Evolutionary conservation across 2,329 filamentous ascomycete genomes (phyloP), one percentile per base, ranked within the genome.

Genomic region (Pezizomycotina sp.): DNA sequence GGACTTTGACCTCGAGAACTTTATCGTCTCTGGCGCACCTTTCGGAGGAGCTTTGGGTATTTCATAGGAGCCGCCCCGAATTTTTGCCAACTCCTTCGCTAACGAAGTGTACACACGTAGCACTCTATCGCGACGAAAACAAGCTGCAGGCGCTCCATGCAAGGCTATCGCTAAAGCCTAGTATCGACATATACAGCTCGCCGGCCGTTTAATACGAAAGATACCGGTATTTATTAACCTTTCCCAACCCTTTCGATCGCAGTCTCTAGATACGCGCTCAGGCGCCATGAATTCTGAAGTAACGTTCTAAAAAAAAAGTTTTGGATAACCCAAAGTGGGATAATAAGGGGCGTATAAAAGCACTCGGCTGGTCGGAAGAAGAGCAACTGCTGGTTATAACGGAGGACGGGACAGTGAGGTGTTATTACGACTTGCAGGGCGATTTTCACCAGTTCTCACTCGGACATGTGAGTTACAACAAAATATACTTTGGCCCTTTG

Each of bases 391-490:
- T 98, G 3, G 77, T 93, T 0, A 74, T 95, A 33, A 81, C 83
- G 6, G 71, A 78, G 34, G 86, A 98, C 53, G 89, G 89, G 15
- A 86, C 74, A 1, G 86, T 95, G 27, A 69, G 84, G 42, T 89
- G 82, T 56, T 93, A 84, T 54, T 74, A 83, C 55, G 80, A 89
- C 52, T 62, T 98, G n/a, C 79, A 92, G 56, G 81, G 78, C 45
- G 86, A 95, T 55, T 98, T 98, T 55, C 81, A 77, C 10, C 84
- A 92, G 40, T 98, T 95, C 57, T 84, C 80, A 1, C 64, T 98
- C 0, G 89, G 86, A 35, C n/a, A 91, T 57, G 70, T 67, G 55
- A 45, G 57, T 22, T 2, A 10, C 6, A 8, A 3, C 29, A 20
- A 14, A 10, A 4, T 8, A 15, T 10, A 12, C 15, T 10, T 4